A percentile compares a stretch with the other conserved stretches of the same genome.
Conservation (phyloP, 257 asterid species). For the Nicotiana noctiflora region DNA sequence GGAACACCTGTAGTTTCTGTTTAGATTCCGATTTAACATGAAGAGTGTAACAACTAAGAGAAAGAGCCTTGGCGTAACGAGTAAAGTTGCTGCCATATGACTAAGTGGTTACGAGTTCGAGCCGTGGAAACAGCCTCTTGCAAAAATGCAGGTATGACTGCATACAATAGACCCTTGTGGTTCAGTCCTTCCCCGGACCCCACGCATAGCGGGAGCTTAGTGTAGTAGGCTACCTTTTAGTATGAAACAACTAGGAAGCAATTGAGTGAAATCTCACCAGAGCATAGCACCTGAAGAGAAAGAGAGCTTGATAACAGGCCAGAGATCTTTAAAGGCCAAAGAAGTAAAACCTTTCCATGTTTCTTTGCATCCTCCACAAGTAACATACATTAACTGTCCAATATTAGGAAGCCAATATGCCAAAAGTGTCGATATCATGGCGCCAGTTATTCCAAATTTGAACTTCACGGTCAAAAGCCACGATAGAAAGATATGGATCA, state of each 20-base stretch:
- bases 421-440: slow-evolving; percentile 46
- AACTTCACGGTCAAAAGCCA: slow-evolving; percentile 55
- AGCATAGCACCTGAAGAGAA: slow-evolving; percentile 71
- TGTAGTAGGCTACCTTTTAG: too few species aligned
- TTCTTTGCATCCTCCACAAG: slow-evolving; percentile 54
- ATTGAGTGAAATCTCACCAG: slow-evolving; percentile 29
- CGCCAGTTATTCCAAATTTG: slow-evolving; percentile 49
- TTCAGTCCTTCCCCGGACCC: too few species aligned
- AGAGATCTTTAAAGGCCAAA: slow-evolving; percentile 57
- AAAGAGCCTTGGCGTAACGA: too few species aligned
- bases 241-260: too few species aligned
- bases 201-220: too few species aligned
- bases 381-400: slow-evolving; percentile 46
- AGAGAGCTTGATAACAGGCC: slow-evolving; percentile 63
- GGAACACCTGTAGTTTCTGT: not conserved
- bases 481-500: slow-evolving; percentile 42
- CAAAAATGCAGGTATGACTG: too few species aligned
- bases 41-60: not conserved
- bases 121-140: too few species aligned
- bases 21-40: not conserved
- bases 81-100: too few species aligned
- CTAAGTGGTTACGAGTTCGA: too few species aligned
- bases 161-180: too few species aligned
- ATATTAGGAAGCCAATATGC: slow-evolving; percentile 69
- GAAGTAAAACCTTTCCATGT: slow-evolving; percentile 64